Conservation (phyloP, 345 rosid species). For the Durio zibethinus region DNA sequence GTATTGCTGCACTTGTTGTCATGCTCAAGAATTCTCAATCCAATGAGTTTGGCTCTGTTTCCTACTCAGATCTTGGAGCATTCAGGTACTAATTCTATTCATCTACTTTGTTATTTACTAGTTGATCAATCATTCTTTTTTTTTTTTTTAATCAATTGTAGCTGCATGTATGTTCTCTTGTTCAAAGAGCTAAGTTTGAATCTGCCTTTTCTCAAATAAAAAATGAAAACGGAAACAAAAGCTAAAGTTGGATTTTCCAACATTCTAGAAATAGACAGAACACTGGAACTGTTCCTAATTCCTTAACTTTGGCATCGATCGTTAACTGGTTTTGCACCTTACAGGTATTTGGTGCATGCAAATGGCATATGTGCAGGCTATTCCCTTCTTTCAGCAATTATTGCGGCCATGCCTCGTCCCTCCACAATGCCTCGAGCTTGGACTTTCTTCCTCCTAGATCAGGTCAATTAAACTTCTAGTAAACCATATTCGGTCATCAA, state of each 20-base stretch:
- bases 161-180: too few relatives aligned
- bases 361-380: constrained; percentile 98
- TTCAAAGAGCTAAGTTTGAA: too few relatives aligned
- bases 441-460: constrained; percentile 90
- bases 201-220: too few relatives aligned
- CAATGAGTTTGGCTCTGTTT: constrained; percentile 66
- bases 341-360: constrained; percentile 87
- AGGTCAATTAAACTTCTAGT: constrained; percentile 35
- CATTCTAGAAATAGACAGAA: too few relatives aligned
- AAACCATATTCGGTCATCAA: background rate
- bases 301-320: background rate
- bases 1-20: constrained; percentile 56
- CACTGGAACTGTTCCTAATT: too few relatives aligned
- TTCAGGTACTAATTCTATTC: constrained; percentile 49
- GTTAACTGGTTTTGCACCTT: background rate
- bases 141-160: too few relatives aligned
- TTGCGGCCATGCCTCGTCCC: constrained; percentile 70
- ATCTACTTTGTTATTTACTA: constrained; percentile 22
- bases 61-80: constrained; percentile 76
- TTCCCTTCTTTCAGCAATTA: constrained; percentile 77
- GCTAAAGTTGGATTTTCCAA: too few relatives aligned
- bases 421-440: constrained; percentile 67
- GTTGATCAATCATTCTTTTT: background rate
- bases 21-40: constrained; percentile 67
- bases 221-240: too few relatives aligned